Conservation (phyloP, 140 eudicot genomes). For the Erigeron philadelphicus region DNA sequence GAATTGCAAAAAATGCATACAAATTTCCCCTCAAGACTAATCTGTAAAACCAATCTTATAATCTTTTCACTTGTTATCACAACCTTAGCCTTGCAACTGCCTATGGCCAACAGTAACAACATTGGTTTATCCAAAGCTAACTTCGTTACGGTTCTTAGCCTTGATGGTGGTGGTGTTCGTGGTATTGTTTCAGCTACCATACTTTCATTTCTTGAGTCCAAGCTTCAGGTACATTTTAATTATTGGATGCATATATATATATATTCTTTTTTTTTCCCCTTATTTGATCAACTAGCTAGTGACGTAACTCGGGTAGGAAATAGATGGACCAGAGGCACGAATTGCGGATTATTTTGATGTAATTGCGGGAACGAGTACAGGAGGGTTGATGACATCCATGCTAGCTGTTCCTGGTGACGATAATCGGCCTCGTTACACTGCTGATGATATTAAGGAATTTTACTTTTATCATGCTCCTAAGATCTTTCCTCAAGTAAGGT, state of each 20-base stretch:
- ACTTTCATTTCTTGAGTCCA: conserved; percentile 55
- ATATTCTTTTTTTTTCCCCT: background rate
- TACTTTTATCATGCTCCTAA: conserved; percentile 53
- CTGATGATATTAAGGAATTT: conserved; percentile 46
- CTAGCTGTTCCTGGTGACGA: conserved; percentile 53
- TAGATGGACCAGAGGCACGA: conserved; percentile 67
- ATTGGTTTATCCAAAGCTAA: conserved; percentile 22
- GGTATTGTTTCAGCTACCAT: conserved; percentile 54
- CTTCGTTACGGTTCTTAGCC: conserved; percentile 44
- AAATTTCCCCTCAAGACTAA: conserved; percentile 4
- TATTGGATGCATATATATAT: background rate
- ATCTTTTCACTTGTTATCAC: conserved; percentile 25
- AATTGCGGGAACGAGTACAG: conserved; percentile 79
- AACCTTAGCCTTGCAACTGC: conserved; percentile 10
- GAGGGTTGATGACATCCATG: conserved; percentile 65
- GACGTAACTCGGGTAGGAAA: conserved; percentile 35
- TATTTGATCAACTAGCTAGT: background rate
- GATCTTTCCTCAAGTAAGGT: conserved; percentile 57
- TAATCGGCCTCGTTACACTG: conserved; percentile 61
- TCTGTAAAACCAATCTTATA: conserved; percentile 8
- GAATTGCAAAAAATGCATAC: conserved; percentile 10
- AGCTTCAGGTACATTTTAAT: conserved; percentile 45
- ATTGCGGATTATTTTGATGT: conserved; percentile 75
- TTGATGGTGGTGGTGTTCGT: conserved; percentile 73
- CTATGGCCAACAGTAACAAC: conserved; percentile 9